A percentile compares a stretch with the other conserved stretches of the same genome.
Conservation (phyloP, 176 grass and related monocot genomes). For the Ananas comosus region DNA sequence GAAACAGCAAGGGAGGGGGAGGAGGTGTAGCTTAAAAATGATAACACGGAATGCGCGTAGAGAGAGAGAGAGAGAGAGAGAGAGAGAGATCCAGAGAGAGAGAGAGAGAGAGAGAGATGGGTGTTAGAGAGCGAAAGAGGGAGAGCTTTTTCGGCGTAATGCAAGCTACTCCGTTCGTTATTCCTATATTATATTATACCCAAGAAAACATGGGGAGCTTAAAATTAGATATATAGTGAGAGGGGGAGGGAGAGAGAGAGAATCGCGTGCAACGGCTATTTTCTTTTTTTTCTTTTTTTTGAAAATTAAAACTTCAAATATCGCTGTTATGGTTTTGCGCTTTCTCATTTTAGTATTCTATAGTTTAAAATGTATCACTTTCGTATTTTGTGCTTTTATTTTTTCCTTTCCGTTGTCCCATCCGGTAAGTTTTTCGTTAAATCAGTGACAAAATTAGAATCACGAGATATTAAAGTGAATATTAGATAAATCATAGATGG, state of each 20-base stretch:
- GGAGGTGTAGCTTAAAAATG: neutral
- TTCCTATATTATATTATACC: neutral
- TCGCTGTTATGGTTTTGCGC: too few species aligned
- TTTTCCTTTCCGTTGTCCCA: too few species aligned
- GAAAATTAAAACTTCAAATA: too few species aligned
- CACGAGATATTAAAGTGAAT: too few species aligned
- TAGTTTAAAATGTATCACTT: too few species aligned
- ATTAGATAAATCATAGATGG: too few species aligned
- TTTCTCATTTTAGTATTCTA: too few species aligned
- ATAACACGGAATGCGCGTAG: neutral
- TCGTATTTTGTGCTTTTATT: too few species aligned
- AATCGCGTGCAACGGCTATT: neutral
- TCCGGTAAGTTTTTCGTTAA: too few species aligned
- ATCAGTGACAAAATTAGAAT: too few species aligned
- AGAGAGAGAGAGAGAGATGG: neutral
- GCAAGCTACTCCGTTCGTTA: neutral
- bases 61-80: too few species aligned
- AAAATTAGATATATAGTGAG: neutral
- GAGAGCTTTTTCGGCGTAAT: neutral
- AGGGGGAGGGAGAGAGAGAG: neutral
- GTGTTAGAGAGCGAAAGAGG: neutral
- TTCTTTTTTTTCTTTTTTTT: too few species aligned
- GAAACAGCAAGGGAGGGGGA: neutral
- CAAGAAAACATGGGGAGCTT: neutral
- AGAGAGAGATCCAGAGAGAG: neutral